A percentile compares a stretch with the other conserved stretches of the same genome.
phyloP scores from a whole-genome alignment of 495 filamentous ascomycete species.

The Penicillium egyptiacum region DNA sequence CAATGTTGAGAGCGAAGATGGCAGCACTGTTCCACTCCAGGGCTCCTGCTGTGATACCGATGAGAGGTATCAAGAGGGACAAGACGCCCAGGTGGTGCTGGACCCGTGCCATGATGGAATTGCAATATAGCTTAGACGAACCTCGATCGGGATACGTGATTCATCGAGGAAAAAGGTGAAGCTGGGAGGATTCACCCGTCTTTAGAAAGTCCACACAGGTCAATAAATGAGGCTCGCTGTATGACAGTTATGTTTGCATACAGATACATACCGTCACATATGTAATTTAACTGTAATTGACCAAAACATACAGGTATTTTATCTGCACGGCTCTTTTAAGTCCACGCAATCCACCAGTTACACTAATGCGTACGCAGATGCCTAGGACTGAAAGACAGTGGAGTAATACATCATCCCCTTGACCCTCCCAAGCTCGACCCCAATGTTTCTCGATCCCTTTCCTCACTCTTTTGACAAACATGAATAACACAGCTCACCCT shows the following conservation, averaged over 20 bases:
- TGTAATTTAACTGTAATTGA: neutral
- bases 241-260: neutral
- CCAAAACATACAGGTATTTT: conserved; percentile 5
- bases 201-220: neutral
- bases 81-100: neutral
- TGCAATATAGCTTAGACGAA: neutral
- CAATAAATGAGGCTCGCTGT: neutral
- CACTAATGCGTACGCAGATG: neutral
- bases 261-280: neutral
- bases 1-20: conserved; percentile 25
- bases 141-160: neutral
- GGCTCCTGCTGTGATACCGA: conserved; percentile 16
- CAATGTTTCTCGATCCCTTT: neutral
- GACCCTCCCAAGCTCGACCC: no score
- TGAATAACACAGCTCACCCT: conserved; percentile 2
- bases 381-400: neutral
- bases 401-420: conserved; percentile 6
- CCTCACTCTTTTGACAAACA: neutral
- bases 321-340: neutral
- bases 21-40: conserved; percentile 5
- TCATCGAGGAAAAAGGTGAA: neutral
- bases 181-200: neutral
- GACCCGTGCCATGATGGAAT: conserved; percentile 1
- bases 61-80: conserved; percentile 7
- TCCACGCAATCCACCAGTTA: neutral